Conservation (phyloP, 108 stramenopile genomes). For the Aurantiochytrium sp. region DNA sequence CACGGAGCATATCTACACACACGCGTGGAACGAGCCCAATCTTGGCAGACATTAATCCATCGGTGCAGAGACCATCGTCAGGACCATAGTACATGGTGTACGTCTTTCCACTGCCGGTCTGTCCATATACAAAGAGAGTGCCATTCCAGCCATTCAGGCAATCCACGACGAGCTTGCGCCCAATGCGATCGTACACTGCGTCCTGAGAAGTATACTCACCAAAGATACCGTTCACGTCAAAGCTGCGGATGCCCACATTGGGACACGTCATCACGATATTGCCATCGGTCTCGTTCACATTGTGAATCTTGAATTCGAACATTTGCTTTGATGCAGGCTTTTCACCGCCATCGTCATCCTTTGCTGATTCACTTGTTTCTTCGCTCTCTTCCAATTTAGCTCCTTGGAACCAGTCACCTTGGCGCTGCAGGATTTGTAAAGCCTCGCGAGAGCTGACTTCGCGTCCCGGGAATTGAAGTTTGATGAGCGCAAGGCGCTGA, state of each 20-base stretch:
- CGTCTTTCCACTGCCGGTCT: slow-evolving; percentile 63
- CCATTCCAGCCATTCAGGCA: slow-evolving; percentile 57
- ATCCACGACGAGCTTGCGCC: slow-evolving; percentile 37
- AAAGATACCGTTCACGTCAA: slow-evolving; percentile 56
- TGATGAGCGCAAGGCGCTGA: slow-evolving; percentile 44
- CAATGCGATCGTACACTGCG: slow-evolving; percentile 38
- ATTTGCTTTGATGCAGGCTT: background rate
- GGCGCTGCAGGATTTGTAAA: slow-evolving; percentile 36
- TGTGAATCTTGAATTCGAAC: slow-evolving; percentile 30
- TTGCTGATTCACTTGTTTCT: background rate
- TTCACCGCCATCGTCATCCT: background rate
- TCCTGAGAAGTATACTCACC: slow-evolving; percentile 27
- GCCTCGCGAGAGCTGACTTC: background rate
- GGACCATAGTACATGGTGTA: slow-evolving; percentile 61
- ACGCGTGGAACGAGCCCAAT: slow-evolving; percentile 48
- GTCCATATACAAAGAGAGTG: slow-evolving; percentile 62
- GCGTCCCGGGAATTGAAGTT: background rate
- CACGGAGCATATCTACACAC: slow-evolving; percentile 42
- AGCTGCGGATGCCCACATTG: slow-evolving; percentile 51
- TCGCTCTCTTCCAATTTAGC: slow-evolving; percentile 23
- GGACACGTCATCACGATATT: slow-evolving; percentile 49
- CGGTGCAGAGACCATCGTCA: background rate
- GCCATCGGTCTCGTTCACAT: slow-evolving; percentile 28
- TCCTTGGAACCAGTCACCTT: slow-evolving; percentile 46
- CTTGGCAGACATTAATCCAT: background rate